Base-by-base conservation (phyloP, 1,139 yeast species). In the Candida sp. region DNA sequence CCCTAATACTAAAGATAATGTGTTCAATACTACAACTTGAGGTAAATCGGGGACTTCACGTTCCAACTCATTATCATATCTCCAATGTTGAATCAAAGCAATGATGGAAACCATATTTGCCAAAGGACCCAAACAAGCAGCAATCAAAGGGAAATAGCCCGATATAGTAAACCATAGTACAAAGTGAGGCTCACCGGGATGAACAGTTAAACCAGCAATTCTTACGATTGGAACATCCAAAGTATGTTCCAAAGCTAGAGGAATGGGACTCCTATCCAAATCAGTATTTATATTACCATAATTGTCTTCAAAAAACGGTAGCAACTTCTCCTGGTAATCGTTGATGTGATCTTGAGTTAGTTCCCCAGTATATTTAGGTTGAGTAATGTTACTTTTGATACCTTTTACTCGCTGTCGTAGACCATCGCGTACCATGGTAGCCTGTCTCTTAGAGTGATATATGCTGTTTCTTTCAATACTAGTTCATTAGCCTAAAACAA, bases 81-180 rank as follows among this genome's bases (percentile, higher is more conserved):
- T 66, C 96, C 96, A 87, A 42, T 76, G 73, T 46, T 85, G 84
- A 0, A 83, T 81, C 11, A 86, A 70, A 1, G 91, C 87, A 2
- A 85, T 80, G 5, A 86, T 68, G 0, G 91, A 83, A 36, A 82
- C 74, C 73, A 86, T 75, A 52, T 87, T 87, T 4, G 91, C 83
- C 29, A 87, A 56, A 0, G 96, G 95, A 0, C 95, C 95, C 35
- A 84, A 54, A 52, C 91, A 85, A 1, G 95, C 90, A 0, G 90
- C 82, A 3, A 84, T 58, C 12, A 87, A 73, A 0, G 96, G 96
- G 52, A 87, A 75, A 52, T 81, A 81, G 4, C 85, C 75, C 2
- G 89, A 80, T 1, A 82, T 63, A n/a, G 73, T 55, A 53, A 80
- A 83, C 90, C 91, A 84, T 29, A 75, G 38, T 2, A 77, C 56